phyloP scores from a whole-genome alignment of 495 filamentous ascomycete species.

The Hypoxylon crocopeplum region DNA sequence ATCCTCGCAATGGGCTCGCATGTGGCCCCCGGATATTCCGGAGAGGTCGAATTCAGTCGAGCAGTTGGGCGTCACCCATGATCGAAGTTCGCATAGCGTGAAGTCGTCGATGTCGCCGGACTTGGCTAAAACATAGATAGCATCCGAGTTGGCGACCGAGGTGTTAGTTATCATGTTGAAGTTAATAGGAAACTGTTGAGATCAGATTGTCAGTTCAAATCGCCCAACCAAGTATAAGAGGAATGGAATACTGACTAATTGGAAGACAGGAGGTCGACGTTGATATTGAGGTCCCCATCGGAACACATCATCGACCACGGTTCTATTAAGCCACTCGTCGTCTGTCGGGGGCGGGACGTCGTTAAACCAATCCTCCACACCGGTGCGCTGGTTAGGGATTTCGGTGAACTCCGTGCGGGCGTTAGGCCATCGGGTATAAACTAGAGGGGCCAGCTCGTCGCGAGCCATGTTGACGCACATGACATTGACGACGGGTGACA shows the following conservation, averaged over 20 bases:
- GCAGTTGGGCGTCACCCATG: slow-evolving; percentile 64
- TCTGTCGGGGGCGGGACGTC: slow-evolving; percentile 39
- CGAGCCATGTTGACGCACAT: slow-evolving; percentile 69
- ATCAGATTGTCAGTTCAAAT: neutral
- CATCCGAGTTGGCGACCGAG: slow-evolving; percentile 44
- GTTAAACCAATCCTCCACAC: slow-evolving; percentile 35
- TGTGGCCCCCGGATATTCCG: slow-evolving; percentile 58
- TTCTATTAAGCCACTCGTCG: slow-evolving; percentile 58
- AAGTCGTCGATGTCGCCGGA: slow-evolving; percentile 50
- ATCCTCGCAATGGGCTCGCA: slow-evolving; percentile 66
- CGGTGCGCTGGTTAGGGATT: slow-evolving; percentile 29
- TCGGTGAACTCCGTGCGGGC: slow-evolving; percentile 42
- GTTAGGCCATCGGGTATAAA: slow-evolving; percentile 64
- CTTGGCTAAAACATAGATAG: slow-evolving; percentile 71
- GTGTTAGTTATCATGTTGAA: slow-evolving; percentile 73
- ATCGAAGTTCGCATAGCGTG: slow-evolving; percentile 68
- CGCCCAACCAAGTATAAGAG: neutral
- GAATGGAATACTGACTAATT: slow-evolving; percentile 46
- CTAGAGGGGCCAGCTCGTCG: slow-evolving; percentile 64
- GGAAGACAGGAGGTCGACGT: slow-evolving; percentile 67
- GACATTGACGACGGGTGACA: slow-evolving; percentile 70
- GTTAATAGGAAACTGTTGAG: slow-evolving; percentile 53
- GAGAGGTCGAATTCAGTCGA: slow-evolving; percentile 66
- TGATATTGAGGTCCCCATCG: slow-evolving; percentile 60
- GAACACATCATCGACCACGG: slow-evolving; percentile 73